Conservation (phyloP, 2,329 filamentous ascomycete species). For the Penicillium sp. region DNA sequence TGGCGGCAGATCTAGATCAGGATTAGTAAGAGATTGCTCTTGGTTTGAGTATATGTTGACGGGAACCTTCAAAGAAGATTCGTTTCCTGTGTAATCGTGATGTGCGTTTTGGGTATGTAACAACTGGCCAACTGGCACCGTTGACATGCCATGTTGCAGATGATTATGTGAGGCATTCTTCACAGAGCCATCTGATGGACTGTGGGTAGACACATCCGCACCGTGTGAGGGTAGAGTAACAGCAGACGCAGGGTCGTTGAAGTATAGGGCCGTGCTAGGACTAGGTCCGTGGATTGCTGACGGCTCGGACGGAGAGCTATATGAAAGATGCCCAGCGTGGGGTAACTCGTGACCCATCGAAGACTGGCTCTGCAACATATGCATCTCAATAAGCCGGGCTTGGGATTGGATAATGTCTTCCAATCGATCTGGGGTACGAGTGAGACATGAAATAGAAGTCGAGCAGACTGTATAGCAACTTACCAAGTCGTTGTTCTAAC, state of each 20-base stretch:
- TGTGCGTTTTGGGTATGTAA: conserved; percentile 26
- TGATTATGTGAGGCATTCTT: conserved; percentile 28
- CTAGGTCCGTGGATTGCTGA: conserved; percentile 55
- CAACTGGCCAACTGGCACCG: conserved; percentile 22
- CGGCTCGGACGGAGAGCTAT: conserved; percentile 52
- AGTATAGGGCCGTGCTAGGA: conserved; percentile 60
- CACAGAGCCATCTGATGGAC: conserved; percentile 36
- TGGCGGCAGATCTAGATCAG: conserved; percentile 69
- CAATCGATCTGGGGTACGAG: conserved; percentile 55
- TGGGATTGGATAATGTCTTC: conserved; percentile 67
- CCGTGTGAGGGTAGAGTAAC: conserved; percentile 51
- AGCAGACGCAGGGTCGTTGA: conserved; percentile 57
- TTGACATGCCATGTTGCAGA: conserved; percentile 24
- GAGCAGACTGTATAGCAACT: not conserved
- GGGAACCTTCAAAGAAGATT: conserved; percentile 58
- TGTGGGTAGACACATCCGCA: conserved; percentile 44
- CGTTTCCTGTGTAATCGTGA: conserved; percentile 47
- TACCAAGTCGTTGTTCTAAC: conserved; percentile 65
- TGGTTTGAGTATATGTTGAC: conserved; percentile 55
- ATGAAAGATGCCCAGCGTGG: conserved; percentile 30
- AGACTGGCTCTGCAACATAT: conserved; percentile 46
- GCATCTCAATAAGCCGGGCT: conserved; percentile 64
- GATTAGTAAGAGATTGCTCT: conserved; percentile 46
- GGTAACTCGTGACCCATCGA: conserved; percentile 29
- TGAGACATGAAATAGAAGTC: not conserved